Conservation (phyloP, 202 grass and related monocot genomes). For the Dendrocalamus latiflorus region DNA sequence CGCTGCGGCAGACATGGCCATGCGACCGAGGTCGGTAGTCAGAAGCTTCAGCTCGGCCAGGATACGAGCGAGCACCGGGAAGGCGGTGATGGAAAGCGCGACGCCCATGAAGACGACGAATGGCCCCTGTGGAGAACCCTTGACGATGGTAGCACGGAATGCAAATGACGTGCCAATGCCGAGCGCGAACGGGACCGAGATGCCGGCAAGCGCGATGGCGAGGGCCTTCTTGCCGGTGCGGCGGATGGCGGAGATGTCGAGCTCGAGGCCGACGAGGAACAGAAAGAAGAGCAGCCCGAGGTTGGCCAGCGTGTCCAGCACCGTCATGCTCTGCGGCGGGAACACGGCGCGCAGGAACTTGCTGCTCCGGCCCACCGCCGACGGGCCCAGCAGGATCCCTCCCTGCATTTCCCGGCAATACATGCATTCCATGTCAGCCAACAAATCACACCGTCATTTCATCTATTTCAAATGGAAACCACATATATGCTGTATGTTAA, state of each 20-base stretch:
- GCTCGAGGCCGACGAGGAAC: slow-evolving; percentile 75
- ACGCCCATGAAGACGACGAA: slow-evolving; percentile 92
- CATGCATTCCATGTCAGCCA: too few species aligned
- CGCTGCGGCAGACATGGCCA: slow-evolving; percentile 83
- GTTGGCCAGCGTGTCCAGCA: slow-evolving; percentile 76
- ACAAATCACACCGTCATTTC: too few species aligned
- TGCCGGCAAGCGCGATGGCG: slow-evolving; percentile 56
- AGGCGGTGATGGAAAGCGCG: slow-evolving; percentile 84
- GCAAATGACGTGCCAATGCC: slow-evolving; percentile 68
- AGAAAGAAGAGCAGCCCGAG: slow-evolving; percentile 74
- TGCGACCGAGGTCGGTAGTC: slow-evolving; percentile 64
- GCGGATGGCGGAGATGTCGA: slow-evolving; percentile 58
- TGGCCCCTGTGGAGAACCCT: slow-evolving; percentile 43
- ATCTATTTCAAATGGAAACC: too few species aligned
- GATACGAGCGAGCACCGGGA: slow-evolving; percentile 81
- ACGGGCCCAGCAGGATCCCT: slow-evolving; percentile 67
- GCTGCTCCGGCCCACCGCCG: slow-evolving; percentile 70
- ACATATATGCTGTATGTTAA: too few species aligned
- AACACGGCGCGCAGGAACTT: slow-evolving; percentile 61
- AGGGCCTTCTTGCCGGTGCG: slow-evolving; percentile 71
- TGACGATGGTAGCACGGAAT: slow-evolving; percentile 57
- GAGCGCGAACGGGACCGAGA: slow-evolving; percentile 59
- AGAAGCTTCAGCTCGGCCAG: slow-evolving; percentile 89
- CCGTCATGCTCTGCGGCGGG: slow-evolving; percentile 49
- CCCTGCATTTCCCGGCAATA: too few species aligned